Evolutionary conservation across 768 basidiomycete species (phyloP), one percentile per base, ranked within the genome.

Genomic region (Cystoderma amianthinum): DNA sequence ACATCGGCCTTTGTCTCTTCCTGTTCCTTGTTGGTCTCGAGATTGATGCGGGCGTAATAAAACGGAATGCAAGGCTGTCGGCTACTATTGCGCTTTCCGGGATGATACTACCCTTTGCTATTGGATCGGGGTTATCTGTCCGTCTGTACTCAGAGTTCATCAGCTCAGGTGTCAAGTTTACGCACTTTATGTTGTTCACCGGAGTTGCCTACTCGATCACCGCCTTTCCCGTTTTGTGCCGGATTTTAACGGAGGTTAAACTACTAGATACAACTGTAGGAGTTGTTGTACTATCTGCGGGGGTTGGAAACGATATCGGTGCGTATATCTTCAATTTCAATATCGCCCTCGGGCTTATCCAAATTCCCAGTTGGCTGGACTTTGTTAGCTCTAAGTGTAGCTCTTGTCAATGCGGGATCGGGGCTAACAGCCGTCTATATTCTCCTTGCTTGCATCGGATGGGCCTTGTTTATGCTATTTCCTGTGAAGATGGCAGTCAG

Each of bases 21-120:
- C 75, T 97, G 11, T 97, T 96, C 65, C 74, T 97, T 45, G 85
- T 97, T 30, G 95, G 95, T 2, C 80, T 95, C 23, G 88, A 91
- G 66, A 93, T 96, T 43, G 96, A 98, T 44, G 64, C 72, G 0
- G 62, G 67, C 3, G 68, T 97, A 44, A 82, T 98, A 60, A 82
- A 73, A 51, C 81, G 85, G 28, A 87, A 89, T 68, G 80, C 75
- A 1, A 71, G 78, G 6, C 65, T 81, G 7, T 86, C 84, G 0
- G 61, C 62, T 2, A 71, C 78, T 2, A 80, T 98, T 40, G 83
- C 90, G 1, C 49, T 86, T 1, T 85, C 82, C 0, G 95, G 95
- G 2, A 90, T 98, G 74, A 55, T 78, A 3, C 53, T 99, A 2
- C 95, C 95, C 0, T 97, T 99, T 50, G 90, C 78, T 1, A 62